Evolutionary conservation across 139 green algal genomes (phyloP).

Genomic region (Mesostigma viride): DNA sequence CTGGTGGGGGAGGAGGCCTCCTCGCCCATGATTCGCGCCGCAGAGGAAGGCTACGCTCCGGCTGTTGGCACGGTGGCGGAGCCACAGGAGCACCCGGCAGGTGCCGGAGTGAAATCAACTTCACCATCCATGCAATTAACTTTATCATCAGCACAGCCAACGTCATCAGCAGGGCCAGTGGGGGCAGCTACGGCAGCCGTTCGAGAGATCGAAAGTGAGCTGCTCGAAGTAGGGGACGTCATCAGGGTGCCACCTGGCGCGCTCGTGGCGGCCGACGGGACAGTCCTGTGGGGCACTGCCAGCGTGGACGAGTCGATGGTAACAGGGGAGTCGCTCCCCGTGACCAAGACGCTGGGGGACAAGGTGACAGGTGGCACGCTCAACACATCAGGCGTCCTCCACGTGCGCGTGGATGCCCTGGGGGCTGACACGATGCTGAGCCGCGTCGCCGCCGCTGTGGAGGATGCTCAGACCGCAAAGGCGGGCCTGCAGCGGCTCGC

Average conservation of each 20-base stretch:
- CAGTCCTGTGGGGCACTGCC: conserved; percentile 52
- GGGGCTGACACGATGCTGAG: conserved; percentile 33
- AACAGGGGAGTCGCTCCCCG: conserved; percentile 71
- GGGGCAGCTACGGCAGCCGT: not conserved
- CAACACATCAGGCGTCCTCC: conserved; percentile 53
- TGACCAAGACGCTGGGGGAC: conserved; percentile 56
- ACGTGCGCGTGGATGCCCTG: conserved; percentile 36
- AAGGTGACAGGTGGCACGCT: conserved; percentile 80
- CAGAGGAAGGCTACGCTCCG: too few species aligned
- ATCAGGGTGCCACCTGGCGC: conserved; percentile 71
- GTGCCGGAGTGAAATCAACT: too few species aligned
- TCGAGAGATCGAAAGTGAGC: conserved; percentile 51
- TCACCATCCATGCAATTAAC: too few species aligned
- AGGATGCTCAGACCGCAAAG: conserved; percentile 76
- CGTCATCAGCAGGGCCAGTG: not conserved
- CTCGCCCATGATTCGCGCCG: too few species aligned
- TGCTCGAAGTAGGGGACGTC: conserved; percentile 78
- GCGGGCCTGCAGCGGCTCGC: conserved; percentile 68
- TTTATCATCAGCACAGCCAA: too few species aligned
- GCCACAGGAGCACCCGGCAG: too few species aligned
- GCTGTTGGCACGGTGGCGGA: too few species aligned
- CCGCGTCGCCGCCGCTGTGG: too few species aligned
- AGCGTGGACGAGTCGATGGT: conserved; percentile 93
- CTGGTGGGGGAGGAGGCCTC: too few species aligned
- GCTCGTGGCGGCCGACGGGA: conserved; percentile 72